Conservation (phyloP, 2,329 filamentous ascomycete species). For the Arachnopeziza araneosa region DNA sequence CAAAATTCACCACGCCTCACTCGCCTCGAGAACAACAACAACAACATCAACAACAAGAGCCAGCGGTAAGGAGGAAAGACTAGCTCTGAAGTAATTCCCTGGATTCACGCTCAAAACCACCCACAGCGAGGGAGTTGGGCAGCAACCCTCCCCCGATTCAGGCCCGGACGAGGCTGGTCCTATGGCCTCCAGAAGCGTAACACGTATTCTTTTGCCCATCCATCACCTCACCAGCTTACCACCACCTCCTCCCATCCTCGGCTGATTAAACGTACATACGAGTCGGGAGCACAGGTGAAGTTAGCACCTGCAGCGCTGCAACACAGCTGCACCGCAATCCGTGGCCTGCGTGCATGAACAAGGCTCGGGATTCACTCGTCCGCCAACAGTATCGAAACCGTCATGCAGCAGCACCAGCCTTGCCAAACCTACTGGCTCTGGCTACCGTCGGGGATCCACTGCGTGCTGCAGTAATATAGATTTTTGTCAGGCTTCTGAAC, state of each 20-base stretch:
- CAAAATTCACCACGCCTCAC: too few relatives aligned
- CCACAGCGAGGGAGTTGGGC: not conserved
- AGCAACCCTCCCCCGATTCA: not conserved
- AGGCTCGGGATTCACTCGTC: not conserved
- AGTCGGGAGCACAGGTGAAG: not conserved
- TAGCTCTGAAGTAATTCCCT: too few relatives aligned
- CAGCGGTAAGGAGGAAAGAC: too few relatives aligned
- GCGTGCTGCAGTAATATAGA: too few relatives aligned
- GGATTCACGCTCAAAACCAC: not conserved
- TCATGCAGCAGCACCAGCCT: not conserved
- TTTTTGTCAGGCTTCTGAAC: not conserved
- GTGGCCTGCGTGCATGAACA: not conserved
- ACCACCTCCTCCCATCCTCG: not conserved
- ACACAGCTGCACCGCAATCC: not conserved
- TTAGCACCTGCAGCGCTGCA: not conserved
- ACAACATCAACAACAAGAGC: too few relatives aligned
- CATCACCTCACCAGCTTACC: too few relatives aligned
- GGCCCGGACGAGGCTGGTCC: not conserved
- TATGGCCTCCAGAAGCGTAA: not conserved
- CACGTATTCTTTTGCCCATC: not conserved
- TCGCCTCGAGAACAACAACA: too few relatives aligned
- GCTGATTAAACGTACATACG: not conserved
- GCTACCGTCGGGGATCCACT: not conserved
- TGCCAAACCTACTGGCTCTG: not conserved
- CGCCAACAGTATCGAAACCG: too few relatives aligned